Percentiles rank a stretch among this genome's conserved stretches.
Evolutionary conservation across 2,329 filamentous ascomycete species (phyloP).

Genomic region (Aspergillus fijiensis): DNA sequence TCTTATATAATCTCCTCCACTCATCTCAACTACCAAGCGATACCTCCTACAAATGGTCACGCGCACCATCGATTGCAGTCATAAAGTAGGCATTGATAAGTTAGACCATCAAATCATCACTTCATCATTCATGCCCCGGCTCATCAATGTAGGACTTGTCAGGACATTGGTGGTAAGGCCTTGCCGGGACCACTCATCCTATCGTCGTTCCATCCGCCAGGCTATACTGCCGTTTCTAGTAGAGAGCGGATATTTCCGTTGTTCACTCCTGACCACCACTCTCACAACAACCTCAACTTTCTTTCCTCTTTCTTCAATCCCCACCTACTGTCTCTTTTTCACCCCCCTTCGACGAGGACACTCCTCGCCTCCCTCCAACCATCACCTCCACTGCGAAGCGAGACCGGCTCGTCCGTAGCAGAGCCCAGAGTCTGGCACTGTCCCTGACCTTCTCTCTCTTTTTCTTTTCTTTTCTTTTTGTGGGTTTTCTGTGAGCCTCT

Average conservation of each 20-base stretch:
- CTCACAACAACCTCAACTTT: not conserved
- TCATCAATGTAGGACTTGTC: not conserved
- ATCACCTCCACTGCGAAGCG: conserved; percentile 12
- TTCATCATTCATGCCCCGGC: conserved; percentile 4
- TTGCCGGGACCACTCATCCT: conserved; percentile 11
- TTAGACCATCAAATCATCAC: not conserved
- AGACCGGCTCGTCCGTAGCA: conserved; percentile 18
- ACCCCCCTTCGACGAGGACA: not conserved
- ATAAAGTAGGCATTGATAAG: not conserved
- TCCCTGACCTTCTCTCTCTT: conserved; percentile 8
- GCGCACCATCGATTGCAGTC: too few relatives aligned
- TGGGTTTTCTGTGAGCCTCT: not conserved
- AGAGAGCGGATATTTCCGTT: conserved; percentile 14
- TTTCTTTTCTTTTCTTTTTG: not conserved
- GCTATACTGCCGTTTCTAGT: conserved; percentile 6
- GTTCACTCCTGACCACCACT: not conserved
- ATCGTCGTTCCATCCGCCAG: conserved; percentile 9
- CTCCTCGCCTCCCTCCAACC: not conserved
- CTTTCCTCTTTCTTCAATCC: not conserved
- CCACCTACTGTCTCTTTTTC: not conserved
- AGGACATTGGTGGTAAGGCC: not conserved
- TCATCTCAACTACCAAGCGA: too few relatives aligned
- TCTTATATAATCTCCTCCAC: too few relatives aligned
- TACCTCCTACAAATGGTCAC: too few relatives aligned
- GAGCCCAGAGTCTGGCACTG: conserved; percentile 5